phyloP scores from a whole-genome alignment of 805 yeast genomes.

The Ogataea saltuana region DNA sequence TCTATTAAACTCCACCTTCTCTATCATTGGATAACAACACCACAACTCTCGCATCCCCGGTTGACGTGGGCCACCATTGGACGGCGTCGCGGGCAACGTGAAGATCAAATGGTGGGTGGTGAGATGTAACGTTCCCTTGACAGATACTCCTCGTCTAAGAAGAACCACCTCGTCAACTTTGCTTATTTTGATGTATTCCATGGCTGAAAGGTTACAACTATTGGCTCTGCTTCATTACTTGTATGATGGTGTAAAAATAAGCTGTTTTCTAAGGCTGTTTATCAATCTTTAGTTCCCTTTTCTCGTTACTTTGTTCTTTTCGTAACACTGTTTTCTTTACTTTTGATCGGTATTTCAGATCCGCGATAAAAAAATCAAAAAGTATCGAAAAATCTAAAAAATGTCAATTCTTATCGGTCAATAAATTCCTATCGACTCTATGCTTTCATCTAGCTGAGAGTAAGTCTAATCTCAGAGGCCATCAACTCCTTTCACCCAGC shows the following conservation, averaged over 20 bases:
- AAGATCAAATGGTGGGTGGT: slow-evolving; percentile 79
- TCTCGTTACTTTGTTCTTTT: too few species aligned
- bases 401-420: not conserved
- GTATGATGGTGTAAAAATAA: too few species aligned
- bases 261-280: too few species aligned
- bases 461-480: slow-evolving; percentile 10
- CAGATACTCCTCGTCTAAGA: slow-evolving; percentile 55
- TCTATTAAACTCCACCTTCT: slow-evolving; percentile 54
- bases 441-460: too few species aligned
- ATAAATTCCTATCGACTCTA: too few species aligned
- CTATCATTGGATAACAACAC: slow-evolving; percentile 88
- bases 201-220: slow-evolving; percentile 23
- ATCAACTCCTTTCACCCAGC: slow-evolving; percentile 52
- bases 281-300: too few species aligned
- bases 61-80: slow-evolving; percentile 17
- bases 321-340: too few species aligned
- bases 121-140: slow-evolving; percentile 63
- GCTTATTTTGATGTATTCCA: slow-evolving; percentile 60
- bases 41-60: slow-evolving; percentile 65
- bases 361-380: not conserved
- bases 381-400: not conserved
- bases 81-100: slow-evolving; percentile 34
- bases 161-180: slow-evolving; percentile 49
- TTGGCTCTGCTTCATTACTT: too few species aligned
- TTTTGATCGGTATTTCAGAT: too few species aligned